A percentile compares a stretch with the other conserved stretches of the same genome.
Evolutionary conservation across 106 monocot genomes (phyloP).

Genomic region (Triglochin maritima): DNA sequence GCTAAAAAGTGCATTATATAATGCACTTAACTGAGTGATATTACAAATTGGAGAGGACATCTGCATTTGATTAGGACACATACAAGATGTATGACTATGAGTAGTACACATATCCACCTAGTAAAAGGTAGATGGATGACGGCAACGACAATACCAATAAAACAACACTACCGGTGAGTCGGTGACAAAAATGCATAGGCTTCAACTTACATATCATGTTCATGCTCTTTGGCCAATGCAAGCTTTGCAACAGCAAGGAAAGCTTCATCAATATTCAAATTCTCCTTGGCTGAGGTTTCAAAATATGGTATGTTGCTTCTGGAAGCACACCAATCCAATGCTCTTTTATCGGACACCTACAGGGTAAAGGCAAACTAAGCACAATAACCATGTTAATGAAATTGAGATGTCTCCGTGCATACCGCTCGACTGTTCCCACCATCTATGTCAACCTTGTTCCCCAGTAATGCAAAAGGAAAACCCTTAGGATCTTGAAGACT

Average conservation of each 20-base stretch:
- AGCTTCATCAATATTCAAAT: slow-evolving; percentile 68
- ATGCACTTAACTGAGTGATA: no score
- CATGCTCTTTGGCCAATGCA: slow-evolving; percentile 59
- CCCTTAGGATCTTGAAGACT: slow-evolving; percentile 59
- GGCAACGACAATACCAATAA: neutral
- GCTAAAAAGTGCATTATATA: no score
- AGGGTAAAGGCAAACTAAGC: slow-evolving; percentile 2
- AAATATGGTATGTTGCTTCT: slow-evolving; percentile 77
- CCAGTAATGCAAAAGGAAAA: slow-evolving; percentile 75
- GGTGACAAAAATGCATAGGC: neutral
- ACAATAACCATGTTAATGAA: neutral
- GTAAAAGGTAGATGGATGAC: neutral
- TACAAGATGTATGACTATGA: no score
- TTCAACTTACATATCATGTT: slow-evolving; percentile 62
- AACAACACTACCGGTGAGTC: neutral
- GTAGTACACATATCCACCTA: neutral
- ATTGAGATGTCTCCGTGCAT: neutral
- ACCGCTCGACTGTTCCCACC: slow-evolving; percentile 87
- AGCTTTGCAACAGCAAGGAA: slow-evolving; percentile 68
- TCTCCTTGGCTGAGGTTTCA: slow-evolving; percentile 93
- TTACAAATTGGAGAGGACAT: no score
- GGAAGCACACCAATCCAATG: slow-evolving; percentile 77
- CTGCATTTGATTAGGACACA: no score
- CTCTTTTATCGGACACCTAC: slow-evolving; percentile 84
- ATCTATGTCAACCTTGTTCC: slow-evolving; percentile 88